Evolutionary conservation across 2,329 filamentous ascomycete genomes (phyloP), one percentile per base, ranked within the genome.

Genomic region (Diplodia scrobiculata): DNA sequence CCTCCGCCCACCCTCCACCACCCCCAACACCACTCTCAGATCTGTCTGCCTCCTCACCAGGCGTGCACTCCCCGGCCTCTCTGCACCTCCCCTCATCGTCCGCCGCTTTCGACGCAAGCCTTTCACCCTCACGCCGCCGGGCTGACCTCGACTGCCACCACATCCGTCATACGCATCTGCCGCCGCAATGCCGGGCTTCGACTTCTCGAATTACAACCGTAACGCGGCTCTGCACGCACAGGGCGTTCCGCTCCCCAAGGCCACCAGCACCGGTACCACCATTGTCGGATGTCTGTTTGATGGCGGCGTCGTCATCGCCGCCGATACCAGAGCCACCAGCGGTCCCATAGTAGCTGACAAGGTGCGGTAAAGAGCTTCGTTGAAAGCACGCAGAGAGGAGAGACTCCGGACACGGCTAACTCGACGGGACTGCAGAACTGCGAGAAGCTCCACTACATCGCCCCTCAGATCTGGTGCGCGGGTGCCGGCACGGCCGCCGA

Each of bases 151-250:
- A 34, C 64, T 53, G 11, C 25, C 48, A 34, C 45, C 63, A 52
- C 55, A 45, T 25, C 63, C 52, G 29, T 32, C 34, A 54, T 51
- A 54, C 32, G 5, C 50, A 45, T 50, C 27, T 52, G 29, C 52
- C 7, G 50, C 32, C 45, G 55, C 65, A 63, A 99, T 99, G 95
- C 89, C 91, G 74, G 93, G 93, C 83, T 97, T 97, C 86, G 93
- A 98, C 84, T 99, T 99, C 86, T 96, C 92, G 80, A 99, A 99
- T 86, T 95, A 98, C 87, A 97, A 97, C 87, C 92, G 95, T 84
- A 99, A 99, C 87, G 88, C 90, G 78, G 94, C 94, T 70, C 88
- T 99, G 72, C 94, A 98, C 79, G 92, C 94, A 74, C 88, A 90
- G 80, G 96, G 96, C 73, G 90, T 98, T 63, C 95, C 95, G 69